A percentile compares a stretch with the other conserved stretches of the same genome.
These are phyloP conservation scores for Rhynchosporium secalis DNA, from an alignment of 2,329 filamentous ascomycete genomes.

Conservation along the genomic window DNA sequence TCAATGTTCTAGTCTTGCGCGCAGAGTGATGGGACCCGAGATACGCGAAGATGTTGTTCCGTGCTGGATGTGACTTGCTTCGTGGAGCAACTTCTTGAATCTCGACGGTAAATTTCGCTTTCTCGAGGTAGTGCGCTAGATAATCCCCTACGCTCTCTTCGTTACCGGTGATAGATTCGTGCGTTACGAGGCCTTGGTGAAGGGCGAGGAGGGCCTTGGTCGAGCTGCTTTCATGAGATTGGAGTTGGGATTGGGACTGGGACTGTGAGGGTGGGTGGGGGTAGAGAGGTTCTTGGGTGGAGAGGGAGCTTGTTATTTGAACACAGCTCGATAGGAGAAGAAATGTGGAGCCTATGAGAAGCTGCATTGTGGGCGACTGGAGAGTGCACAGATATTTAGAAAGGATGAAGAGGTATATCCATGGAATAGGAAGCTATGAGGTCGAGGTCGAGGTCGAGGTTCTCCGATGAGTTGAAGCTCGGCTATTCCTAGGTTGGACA, in stretches of 20 bases:
- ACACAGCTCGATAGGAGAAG: constrained; percentile 26
- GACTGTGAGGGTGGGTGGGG: constrained; percentile 1
- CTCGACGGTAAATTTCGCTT: constrained; percentile 61
- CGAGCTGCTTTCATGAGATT: constrained; percentile 14
- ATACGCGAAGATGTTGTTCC: constrained; percentile 64
- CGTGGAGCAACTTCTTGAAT: constrained; percentile 49
- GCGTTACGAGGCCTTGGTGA: constrained; percentile 62
- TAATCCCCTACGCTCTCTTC: constrained; percentile 60
- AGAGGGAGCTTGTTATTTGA: constrained; percentile 21
- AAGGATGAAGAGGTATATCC: not conserved
- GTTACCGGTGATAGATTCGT: constrained; percentile 61
- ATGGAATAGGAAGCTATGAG: not conserved
- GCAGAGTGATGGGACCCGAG: constrained; percentile 41
- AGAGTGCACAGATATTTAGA: not conserved
- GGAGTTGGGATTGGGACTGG: too few species aligned
- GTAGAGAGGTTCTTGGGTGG: constrained; percentile 27
- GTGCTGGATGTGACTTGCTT: constrained; percentile 10
- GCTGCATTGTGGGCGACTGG: constrained; percentile 27
- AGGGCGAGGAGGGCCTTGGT: constrained; percentile 51
- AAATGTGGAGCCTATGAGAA: constrained; percentile 18
- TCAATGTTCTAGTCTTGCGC: constrained; percentile 50
- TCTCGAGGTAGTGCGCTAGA: constrained; percentile 56
- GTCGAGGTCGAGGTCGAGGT: not conserved
- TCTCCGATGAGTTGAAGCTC: not conserved
- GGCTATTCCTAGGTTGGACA: not conserved